Evolutionary conservation across 352 stramenopile genomes (phyloP), one percentile per base, ranked within the genome.

Genomic region (Peronosclerospora sorghi): DNA sequence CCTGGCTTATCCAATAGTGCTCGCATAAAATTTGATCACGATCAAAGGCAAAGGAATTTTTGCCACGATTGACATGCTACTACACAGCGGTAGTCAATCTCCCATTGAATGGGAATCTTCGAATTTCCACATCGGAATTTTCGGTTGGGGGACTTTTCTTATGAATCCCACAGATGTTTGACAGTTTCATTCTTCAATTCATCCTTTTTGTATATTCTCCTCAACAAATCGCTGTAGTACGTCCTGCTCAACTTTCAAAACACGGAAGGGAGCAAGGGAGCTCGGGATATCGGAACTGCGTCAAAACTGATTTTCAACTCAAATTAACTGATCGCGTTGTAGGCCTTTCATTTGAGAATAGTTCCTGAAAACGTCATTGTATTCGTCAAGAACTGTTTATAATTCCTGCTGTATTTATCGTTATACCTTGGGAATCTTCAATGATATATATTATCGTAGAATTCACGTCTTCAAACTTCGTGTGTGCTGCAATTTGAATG

Each of bases 241-340:
- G 15, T 48, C 34, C 23, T 49, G 39, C 14, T 48, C 30, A 20
- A 26, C 14, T 24, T 54, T 54, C 5, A 15, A 39, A 14, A 56
- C 17, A 12, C 48, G 29, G 14, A 55, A 62, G 2, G 43, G 43
- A 35, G 32, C 39, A 18, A 62, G 2, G 43, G 43, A 35, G 32
- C 39, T 14, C 48, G 44, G 5, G 15, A 39, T 17, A 23, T 51
- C 20, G 39, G 43, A 0, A 41, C 29, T 14, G 39, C 48, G 38
- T 58, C 54, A 20, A 44, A 13, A 15, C 58, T 58, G 29, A 58
- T 49, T 28, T 51, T 38, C 2, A 58, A 14, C 20, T 62, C 54
- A 18, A 58, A 1, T 55, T 43, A 2, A 58, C 48, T 12, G 5
- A 27, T 24, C 39, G 48, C 26, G 23, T 32, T 21, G 54, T 32